Conservation (phyloP, 2,329 filamentous ascomycete species). For the Pseudodiploospora longispora region DNA sequence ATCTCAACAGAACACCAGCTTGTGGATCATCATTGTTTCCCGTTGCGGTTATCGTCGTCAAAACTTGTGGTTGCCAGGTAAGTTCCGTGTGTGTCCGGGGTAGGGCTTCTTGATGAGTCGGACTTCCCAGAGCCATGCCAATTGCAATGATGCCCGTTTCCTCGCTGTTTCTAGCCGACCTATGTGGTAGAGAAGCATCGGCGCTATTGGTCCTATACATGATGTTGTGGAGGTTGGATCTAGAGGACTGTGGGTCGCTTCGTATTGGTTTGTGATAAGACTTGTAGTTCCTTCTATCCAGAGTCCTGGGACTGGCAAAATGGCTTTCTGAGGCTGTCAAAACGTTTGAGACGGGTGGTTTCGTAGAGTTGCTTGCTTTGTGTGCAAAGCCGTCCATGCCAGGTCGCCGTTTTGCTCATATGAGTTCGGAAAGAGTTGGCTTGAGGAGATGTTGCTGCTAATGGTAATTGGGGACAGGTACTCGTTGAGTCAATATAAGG, state of each 20-base stretch:
- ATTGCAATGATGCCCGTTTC: conserved; percentile 40
- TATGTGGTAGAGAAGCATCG: no score
- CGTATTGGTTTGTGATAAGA: conserved; percentile 34
- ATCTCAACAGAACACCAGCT: conserved; percentile 22
- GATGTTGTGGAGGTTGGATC: conserved; percentile 26
- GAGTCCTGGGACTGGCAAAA: conserved; percentile 1
- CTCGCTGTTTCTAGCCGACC: neutral
- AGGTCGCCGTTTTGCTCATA: no score
- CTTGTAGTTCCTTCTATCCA: conserved; percentile 11
- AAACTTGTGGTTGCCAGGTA: conserved; percentile 20
- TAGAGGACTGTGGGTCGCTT: conserved; percentile 34
- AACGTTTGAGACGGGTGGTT: no score
- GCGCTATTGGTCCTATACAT: no score
- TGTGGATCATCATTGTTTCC: conserved; percentile 10
- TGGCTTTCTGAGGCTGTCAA: neutral
- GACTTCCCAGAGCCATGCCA: conserved; percentile 68
- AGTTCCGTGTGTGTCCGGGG: conserved; percentile 16
- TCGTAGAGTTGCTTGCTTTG: no score
- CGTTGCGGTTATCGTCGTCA: conserved; percentile 17
- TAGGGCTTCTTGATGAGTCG: conserved; percentile 31
- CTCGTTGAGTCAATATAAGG: no score
- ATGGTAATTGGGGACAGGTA: no score
- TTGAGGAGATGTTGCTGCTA: no score
- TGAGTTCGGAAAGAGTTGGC: no score
- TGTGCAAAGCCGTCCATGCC: no score